These are phyloP conservation scores for Dentipellis fragilis DNA, from an alignment of 768 basidiomycete genomes.

Conservation along the genomic window DNA sequence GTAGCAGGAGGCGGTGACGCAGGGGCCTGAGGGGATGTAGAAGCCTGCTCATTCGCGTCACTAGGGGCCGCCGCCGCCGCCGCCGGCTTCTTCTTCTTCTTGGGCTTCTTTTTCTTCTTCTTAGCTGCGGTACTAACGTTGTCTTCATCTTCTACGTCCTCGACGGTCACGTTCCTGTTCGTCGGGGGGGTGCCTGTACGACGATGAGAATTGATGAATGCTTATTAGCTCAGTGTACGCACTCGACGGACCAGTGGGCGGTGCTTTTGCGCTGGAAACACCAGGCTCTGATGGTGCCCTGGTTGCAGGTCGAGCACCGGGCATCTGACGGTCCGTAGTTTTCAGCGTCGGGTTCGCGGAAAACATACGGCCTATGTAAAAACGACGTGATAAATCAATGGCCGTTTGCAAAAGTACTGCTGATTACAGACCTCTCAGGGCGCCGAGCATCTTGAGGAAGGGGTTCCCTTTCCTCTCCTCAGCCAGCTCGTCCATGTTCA, in stretches of 20 bases:
- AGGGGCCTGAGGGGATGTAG: conserved; percentile 4
- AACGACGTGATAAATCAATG: background rate
- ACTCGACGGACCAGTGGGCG: background rate
- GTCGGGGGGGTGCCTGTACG: conserved; percentile 9
- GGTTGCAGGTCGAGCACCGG: conserved; percentile 3
- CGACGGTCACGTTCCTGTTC: conserved; percentile 44
- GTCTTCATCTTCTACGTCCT: conserved; percentile 69
- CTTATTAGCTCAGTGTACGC: background rate
- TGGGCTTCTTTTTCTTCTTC: conserved; percentile 71
- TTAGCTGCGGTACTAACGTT: conserved; percentile 26
- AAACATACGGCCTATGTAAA: conserved; percentile 52
- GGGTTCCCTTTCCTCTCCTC: conserved; percentile 62
- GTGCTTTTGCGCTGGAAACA: background rate
- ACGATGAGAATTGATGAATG: background rate
- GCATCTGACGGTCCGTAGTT: conserved; percentile 19
- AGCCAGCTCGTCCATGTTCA: conserved; percentile 27
- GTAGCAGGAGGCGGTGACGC: conserved; percentile 1
- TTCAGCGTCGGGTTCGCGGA: conserved; percentile 35
- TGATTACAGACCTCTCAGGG: conserved; percentile 48
- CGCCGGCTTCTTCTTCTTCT: conserved; percentile 49
- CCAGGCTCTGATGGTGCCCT: background rate
- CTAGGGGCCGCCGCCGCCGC: conserved; percentile 13
- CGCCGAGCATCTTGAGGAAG: conserved; percentile 67
- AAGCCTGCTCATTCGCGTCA: conserved; percentile 13
- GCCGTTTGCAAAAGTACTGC: background rate